Percentiles rank a stretch among this genome's conserved stretches.
Evolutionary conservation across 2,329 filamentous ascomycete genomes (phyloP).

Genomic region (Cordyceps farinosa): DNA sequence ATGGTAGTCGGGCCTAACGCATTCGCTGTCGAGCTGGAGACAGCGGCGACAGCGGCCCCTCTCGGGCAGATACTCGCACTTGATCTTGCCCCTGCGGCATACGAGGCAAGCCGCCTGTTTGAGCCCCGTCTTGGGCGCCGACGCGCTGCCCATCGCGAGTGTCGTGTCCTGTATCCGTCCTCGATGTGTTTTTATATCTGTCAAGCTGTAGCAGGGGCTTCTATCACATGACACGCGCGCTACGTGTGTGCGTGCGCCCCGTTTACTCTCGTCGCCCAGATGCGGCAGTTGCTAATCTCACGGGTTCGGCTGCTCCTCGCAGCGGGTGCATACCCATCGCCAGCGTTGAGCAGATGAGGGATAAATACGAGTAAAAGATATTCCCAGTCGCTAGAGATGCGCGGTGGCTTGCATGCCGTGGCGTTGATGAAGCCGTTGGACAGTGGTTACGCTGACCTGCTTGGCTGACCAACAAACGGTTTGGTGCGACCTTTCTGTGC

Average conservation of each 20-base stretch:
- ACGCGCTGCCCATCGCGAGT: constrained; percentile 6
- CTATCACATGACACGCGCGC: background rate
- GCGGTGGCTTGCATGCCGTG: background rate
- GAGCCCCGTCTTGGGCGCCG: constrained; percentile 18
- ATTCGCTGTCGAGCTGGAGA: constrained; percentile 54
- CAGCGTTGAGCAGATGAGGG: background rate
- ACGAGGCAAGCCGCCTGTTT: constrained; percentile 56
- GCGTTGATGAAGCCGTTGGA: background rate
- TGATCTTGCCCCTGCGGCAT: constrained; percentile 65
- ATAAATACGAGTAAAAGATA: too few relatives aligned
- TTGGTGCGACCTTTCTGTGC: background rate
- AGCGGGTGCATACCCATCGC: constrained; percentile 3
- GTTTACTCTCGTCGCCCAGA: background rate
- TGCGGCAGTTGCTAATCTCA: background rate
- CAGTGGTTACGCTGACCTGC: background rate
- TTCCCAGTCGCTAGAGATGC: background rate
- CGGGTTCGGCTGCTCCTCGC: constrained; percentile 1
- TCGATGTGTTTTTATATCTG: background rate
- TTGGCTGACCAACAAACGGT: background rate
- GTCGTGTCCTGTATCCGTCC: background rate
- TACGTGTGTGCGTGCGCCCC: background rate
- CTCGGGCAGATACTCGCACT: constrained; percentile 55
- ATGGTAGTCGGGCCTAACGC: constrained; percentile 68
- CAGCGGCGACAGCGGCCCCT: constrained; percentile 59
- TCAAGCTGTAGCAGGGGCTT: background rate